phyloP scores from a whole-genome alignment of 305 asterid species.

The Rubia peregrina region DNA sequence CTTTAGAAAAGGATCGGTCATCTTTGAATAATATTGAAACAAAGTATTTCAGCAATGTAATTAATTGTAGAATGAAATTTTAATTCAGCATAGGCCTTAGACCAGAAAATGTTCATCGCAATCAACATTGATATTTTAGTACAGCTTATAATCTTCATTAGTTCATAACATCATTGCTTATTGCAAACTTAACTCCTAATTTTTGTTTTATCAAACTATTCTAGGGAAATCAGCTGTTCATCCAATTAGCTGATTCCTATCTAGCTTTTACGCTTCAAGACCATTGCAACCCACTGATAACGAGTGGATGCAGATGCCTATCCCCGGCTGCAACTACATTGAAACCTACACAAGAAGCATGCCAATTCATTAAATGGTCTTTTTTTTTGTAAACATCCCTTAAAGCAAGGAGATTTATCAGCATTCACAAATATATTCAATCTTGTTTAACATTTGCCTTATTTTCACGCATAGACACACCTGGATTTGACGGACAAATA shows the following conservation, averaged over 20 bases:
- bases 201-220: not conserved
- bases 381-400: not conserved
- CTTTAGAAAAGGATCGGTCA: not conserved
- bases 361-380: not conserved
- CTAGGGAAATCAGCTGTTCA: not conserved
- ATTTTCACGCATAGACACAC: no score
- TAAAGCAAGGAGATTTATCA: not conserved
- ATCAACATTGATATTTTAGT: not conserved
- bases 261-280: not conserved
- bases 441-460: no score
- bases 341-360: constrained; percentile 43
- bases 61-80: no score
- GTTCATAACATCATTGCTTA: not conserved
- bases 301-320: constrained; percentile 51
- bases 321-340: constrained; percentile 88
- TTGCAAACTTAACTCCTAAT: not conserved
- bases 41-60: no score
- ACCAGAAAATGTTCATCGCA: no score
- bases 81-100: no score
- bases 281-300: constrained; percentile 53
- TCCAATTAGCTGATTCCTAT: not conserved
- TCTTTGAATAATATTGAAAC: no score
- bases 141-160: not conserved
- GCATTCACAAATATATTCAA: not conserved
- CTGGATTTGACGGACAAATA: no score